Conservation (phyloP, 345 rosid genomes). For the Murraya koenigii region DNA sequence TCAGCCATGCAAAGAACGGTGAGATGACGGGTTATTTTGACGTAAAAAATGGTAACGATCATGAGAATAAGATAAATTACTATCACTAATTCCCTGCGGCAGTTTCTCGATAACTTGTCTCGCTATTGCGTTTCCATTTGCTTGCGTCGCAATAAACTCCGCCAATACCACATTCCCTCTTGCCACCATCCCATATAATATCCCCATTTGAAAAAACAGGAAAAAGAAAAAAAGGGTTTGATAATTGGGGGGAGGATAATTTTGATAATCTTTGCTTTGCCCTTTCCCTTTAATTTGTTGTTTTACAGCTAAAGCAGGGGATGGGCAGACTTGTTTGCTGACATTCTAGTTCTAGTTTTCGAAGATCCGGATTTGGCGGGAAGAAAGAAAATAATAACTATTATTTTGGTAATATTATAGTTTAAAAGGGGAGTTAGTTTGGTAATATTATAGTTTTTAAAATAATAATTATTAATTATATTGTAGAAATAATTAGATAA, state of each 20-base stretch:
- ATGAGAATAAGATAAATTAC: constrained; percentile 42
- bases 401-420: no score
- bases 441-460: no score
- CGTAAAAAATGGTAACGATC: constrained; percentile 46
- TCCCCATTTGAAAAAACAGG: constrained; percentile 37
- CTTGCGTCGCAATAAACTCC: constrained; percentile 35
- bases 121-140: constrained; percentile 38
- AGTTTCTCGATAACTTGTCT: constrained; percentile 40
- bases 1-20: constrained; percentile 54
- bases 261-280: not conserved
- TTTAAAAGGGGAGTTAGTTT: no score
- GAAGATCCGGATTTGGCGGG: not conserved
- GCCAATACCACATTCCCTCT: constrained; percentile 47
- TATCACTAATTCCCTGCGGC: constrained; percentile 22
- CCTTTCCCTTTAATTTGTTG: not conserved
- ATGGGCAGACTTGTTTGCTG: no score
- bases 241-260: not conserved
- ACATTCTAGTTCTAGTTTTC: no score
- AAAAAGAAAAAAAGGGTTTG: no score
- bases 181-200: constrained; percentile 53
- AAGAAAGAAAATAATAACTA: no score
- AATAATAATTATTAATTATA: no score
- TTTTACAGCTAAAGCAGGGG: not conserved
- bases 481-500: no score
- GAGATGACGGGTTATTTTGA: constrained; percentile 46